These are phyloP conservation scores for Botrytis galanthina DNA, from an alignment of 2,329 filamentous ascomycete species.

Conservation along the genomic window DNA sequence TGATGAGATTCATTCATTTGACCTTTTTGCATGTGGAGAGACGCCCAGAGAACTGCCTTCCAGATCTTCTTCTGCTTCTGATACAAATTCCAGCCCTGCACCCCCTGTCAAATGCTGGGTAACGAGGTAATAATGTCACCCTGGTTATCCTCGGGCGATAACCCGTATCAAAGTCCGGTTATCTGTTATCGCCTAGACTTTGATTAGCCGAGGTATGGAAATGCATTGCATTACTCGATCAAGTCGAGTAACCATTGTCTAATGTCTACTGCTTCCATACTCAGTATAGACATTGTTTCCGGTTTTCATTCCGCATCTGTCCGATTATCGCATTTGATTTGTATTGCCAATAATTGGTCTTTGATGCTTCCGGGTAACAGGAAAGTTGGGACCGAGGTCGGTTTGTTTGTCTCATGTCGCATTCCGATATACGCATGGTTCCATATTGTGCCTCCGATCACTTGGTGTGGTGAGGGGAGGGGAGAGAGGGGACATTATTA, in stretches of 20 bases:
- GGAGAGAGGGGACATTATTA: neutral
- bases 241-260: neutral
- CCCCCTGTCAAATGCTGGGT: neutral
- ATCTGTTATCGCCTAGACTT: slow-evolving; percentile 20
- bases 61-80: neutral
- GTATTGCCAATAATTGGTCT: neutral
- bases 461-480: neutral
- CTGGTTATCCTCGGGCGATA: slow-evolving; percentile 6
- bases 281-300: neutral
- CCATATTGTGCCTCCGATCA: neutral
- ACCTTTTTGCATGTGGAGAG: slow-evolving; percentile 6
- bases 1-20: neutral
- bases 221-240: slow-evolving; percentile 3
- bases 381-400: slow-evolving; percentile 1
- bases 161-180: neutral
- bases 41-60: neutral
- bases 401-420: neutral
- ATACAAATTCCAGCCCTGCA: neutral
- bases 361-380: neutral
- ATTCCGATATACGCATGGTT: neutral
- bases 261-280: neutral
- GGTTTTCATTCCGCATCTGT: neutral
- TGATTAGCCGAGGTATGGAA: slow-evolving; percentile 9
- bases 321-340: neutral
- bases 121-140: neutral